Base-by-base conservation (phyloP, 371 early-diverging fungal genomes). In the Rhizopus sp. region DNA sequence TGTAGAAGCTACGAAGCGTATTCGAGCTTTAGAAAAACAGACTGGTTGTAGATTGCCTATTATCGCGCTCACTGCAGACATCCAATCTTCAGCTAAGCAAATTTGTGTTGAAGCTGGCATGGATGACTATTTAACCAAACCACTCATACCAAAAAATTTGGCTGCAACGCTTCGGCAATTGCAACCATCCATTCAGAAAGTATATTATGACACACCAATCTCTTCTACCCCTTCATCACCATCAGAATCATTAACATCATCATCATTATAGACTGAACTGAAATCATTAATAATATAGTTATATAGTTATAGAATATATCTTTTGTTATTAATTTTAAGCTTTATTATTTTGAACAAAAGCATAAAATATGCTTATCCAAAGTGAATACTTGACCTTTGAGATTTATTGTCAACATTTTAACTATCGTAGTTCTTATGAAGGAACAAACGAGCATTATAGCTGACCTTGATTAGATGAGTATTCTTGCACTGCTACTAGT, bases 121-220 rank as follows among this genome's bases (percentile, higher is more conserved):
- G 85, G 80, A 84, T 55, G 83, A 80, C 13, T 84, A 84, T 59
- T 57, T 84, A 53, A 84, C 84, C 23, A 84, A 84, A 40, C 84
- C 84, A n/a, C 60, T 84, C 37, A 74, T 78, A 48, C 72, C 72
- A 23, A 77, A 73, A 50, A 70, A 73, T 13, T 54, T 77, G 5
- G 73, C 72, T 5, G 38, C 47, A 34, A 77, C 68, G 3, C 46
- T 77, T 10, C 65, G 70, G 8, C 33, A 49, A 23, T 50, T 77
- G 7, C 60, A 54, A 37, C 68, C 57, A 17, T 61, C 55, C 29
- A 66, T 66, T 13, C 55, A 55, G 9, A 46, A 55, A 45, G 37
- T 31, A 40, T 60, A 60, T 17, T 65, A 65, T 38, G 60, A 60
- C 3, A 59, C 57, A n/a, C 57, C 65, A 39, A 44, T 30, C 41